These are phyloP conservation scores for Puccinia brachypodii DNA, from an alignment of 1,284 basidiomycete species.

Conservation along the genomic window DNA sequence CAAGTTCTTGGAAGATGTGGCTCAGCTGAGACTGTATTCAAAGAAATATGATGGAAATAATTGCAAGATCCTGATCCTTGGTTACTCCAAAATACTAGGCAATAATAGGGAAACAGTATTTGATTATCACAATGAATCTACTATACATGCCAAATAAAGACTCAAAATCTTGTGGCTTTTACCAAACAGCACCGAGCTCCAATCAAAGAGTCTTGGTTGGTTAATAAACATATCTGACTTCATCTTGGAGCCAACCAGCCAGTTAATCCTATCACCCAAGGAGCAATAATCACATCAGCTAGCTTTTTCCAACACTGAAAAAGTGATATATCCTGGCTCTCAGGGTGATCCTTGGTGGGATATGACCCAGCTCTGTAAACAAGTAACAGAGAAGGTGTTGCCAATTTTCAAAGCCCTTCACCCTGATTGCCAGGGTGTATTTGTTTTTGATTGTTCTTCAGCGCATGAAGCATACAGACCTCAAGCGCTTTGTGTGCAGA, in stretches of 20 bases:
- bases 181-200: neutral
- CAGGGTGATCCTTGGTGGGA: slow-evolving; percentile 29
- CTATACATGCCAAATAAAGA: slow-evolving; percentile 19
- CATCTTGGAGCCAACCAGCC: neutral
- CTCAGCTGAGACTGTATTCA: neutral
- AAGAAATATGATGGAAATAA: slow-evolving; percentile 13
- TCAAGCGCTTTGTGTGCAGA: neutral
- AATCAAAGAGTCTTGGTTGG: slow-evolving; percentile 4
- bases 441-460: slow-evolving; percentile 26
- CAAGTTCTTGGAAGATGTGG: neutral
- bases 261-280: neutral
- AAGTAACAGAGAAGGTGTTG: neutral
- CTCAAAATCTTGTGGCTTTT: slow-evolving; percentile 1
- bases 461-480: neutral
- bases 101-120: slow-evolving; percentile 5
- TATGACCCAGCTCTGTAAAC: slow-evolving; percentile 16
- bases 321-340: slow-evolving; percentile 25
- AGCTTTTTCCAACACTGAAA: neutral
- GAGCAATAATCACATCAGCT: neutral
- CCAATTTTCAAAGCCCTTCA: slow-evolving; percentile 19
- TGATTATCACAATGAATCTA: slow-evolving; percentile 27
- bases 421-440: neutral
- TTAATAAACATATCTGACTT: slow-evolving; percentile 16
- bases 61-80: neutral
- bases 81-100: neutral